These are phyloP conservation scores for Piper betle DNA, from an alignment of 164 flowering plant genomes.

Conservation along the genomic window DNA sequence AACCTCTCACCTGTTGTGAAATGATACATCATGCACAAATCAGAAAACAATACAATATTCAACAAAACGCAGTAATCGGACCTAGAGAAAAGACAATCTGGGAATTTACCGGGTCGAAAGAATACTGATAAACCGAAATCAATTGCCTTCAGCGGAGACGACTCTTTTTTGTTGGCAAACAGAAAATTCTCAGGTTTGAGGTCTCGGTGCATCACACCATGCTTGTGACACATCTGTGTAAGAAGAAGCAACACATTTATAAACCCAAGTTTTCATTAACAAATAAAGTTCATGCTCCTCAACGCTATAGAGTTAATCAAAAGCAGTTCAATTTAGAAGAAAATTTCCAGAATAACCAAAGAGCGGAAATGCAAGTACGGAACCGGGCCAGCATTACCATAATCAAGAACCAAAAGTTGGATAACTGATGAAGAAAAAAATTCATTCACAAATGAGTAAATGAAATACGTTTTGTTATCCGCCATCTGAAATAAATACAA, in stretches of 20 bases:
- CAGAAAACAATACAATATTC: not conserved
- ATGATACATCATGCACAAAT: not conserved
- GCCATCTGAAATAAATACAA: too few species aligned
- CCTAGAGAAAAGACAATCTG: not conserved
- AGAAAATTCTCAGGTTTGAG: conserved; percentile 92
- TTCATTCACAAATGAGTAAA: too few species aligned
- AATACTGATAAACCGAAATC: conserved; percentile 88
- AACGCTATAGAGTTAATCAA: too few species aligned
- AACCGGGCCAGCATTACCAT: too few species aligned
- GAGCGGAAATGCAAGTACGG: too few species aligned
- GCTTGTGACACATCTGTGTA: conserved; percentile 75
- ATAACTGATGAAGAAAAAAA: too few species aligned
- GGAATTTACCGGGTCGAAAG: conserved; percentile 61
- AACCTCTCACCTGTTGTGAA: conserved; percentile 53
- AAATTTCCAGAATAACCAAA: too few species aligned
- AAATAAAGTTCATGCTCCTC: too few species aligned
- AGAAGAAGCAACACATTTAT: conserved; percentile 1
- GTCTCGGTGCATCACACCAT: conserved; percentile 95
- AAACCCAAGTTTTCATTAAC: not conserved
- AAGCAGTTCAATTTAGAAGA: too few species aligned
- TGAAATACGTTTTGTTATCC: too few species aligned
- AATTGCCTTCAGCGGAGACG: conserved; percentile 69
- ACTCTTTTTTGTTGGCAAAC: conserved; percentile 82
- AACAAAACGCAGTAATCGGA: not conserved
- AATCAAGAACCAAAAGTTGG: too few species aligned